Base-by-base conservation (phyloP, 768 basidiomycete species). In the Fistulinella prunicolor region DNA sequence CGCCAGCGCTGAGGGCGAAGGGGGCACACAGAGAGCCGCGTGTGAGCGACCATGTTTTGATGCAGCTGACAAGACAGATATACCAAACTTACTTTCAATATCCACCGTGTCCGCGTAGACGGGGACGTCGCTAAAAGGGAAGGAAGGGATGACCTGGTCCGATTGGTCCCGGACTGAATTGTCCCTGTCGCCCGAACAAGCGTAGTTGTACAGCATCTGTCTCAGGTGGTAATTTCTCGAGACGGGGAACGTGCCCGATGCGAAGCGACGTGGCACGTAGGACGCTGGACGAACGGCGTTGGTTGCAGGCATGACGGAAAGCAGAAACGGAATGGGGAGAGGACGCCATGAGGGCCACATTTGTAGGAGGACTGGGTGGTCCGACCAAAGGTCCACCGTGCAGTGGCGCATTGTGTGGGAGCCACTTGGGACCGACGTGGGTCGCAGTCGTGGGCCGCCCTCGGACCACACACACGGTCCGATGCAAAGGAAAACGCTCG, bases 1-100 rank as follows among this genome's bases (percentile, higher is more conserved):
- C 50, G 62, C 61, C 52, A 73, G 51, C 50, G 61, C 69, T 69
- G 50, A 10, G 38, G 29, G 12, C 40, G 16, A 43, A 37, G 38
- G 6, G n/a, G n/a, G n/a, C n/a, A n/a, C n/a, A n/a, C n/a, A 6
- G 7, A 50, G 19, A 10, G 26, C 10, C 3, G 22, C 21, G 37
- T 38, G 50, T 52, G 37, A 46, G 34, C 19, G 24, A 14, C 21
- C 12, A 13, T 17, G 32, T 23, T n/a, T n/a, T n/a, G n/a, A n/a
- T n/a, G n/a, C n/a, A n/a, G n/a, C n/a, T n/a, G n/a, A n/a, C n/a
- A n/a, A n/a, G n/a, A n/a, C n/a, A n/a, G n/a, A n/a, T n/a, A n/a
- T n/a, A n/a, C n/a, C n/a, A 26, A 34, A 64, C 74, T 46, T 61
- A 78, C 79, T 65, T 58, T 71, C 59, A 23, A 74, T 69, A 54